Conservation (phyloP, 306 rosid species). For the Castanea sativa region DNA sequence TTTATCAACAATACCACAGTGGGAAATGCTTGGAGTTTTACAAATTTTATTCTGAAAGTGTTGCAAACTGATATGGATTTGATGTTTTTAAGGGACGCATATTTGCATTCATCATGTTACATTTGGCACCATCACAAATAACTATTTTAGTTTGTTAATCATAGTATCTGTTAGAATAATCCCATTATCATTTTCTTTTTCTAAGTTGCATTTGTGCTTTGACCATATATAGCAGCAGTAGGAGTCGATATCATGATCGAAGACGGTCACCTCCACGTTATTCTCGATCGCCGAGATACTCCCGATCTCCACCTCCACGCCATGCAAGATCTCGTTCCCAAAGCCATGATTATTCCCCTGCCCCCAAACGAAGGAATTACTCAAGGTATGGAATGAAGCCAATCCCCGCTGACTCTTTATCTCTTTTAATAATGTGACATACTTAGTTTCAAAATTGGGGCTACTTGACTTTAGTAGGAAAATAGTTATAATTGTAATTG, state of each 20-base stretch:
- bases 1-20: not conserved
- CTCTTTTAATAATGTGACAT: not conserved
- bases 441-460: not conserved
- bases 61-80: not conserved
- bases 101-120: not conserved
- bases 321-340: slow-evolving; percentile 66
- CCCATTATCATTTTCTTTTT: slow-evolving; percentile 5
- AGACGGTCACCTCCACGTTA: slow-evolving; percentile 86
- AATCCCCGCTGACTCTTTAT: not conserved
- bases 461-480: not conserved
- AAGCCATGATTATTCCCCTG: slow-evolving; percentile 67
- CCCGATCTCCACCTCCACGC: slow-evolving; percentile 79
- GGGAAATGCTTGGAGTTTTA: not conserved
- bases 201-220: not conserved
- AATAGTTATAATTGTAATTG: not conserved
- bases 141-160: not conserved
- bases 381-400: slow-evolving; percentile 57
- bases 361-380: slow-evolving; percentile 63
- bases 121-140: not conserved
- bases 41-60: not conserved
- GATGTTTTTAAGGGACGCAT: not conserved
- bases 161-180: not conserved
- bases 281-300: slow-evolving; percentile 66
- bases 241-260: slow-evolving; percentile 59
- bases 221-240: slow-evolving; percentile 9